Conservation (phyloP, 1,139 yeast species). For the Geotrichum klebahnii region DNA sequence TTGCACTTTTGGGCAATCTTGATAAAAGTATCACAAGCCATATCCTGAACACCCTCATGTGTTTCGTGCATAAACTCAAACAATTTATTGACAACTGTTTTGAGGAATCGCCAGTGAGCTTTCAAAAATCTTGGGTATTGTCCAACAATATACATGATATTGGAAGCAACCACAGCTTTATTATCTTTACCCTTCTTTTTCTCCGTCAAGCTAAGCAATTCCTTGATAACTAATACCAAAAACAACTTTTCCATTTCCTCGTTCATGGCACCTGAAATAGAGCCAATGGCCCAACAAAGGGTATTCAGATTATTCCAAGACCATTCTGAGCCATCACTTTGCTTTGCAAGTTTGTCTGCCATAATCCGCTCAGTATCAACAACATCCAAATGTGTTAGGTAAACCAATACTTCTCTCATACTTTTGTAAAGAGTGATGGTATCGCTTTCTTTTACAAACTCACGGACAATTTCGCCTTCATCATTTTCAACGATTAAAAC, state of each 20-base stretch:
- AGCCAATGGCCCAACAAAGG: conserved; percentile 98
- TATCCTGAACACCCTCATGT: conserved; percentile 98
- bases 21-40: conserved; percentile 98
- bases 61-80: conserved; percentile 99
- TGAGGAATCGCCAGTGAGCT: conserved; percentile 96
- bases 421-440: conserved; percentile 95
- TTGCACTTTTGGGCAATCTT: conserved; percentile 93
- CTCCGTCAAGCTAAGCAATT: conserved; percentile 83
- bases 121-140: conserved; percentile 95
- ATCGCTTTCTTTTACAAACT: conserved; percentile 93
- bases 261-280: conserved; percentile 97
- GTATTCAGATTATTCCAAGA: conserved; percentile 98
- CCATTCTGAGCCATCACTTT: conserved; percentile 96
- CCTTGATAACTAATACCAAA: conserved; percentile 87
- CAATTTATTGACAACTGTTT: conserved; percentile 89
- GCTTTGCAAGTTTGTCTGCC: conserved; percentile 85
- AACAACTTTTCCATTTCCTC: conserved; percentile 96
- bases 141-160: conserved; percentile 98
- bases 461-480: conserved; percentile 98
- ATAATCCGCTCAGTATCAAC: conserved; percentile 89
- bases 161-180: conserved; percentile 97
- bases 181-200: conserved; percentile 96
- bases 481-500: conserved; percentile 94
- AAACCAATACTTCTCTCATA: conserved; percentile 92
- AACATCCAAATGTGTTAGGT: conserved; percentile 91